These are phyloP conservation scores for Stentor coeruleus DNA, from an alignment of 73 alveolate species.

Conservation along the genomic window DNA sequence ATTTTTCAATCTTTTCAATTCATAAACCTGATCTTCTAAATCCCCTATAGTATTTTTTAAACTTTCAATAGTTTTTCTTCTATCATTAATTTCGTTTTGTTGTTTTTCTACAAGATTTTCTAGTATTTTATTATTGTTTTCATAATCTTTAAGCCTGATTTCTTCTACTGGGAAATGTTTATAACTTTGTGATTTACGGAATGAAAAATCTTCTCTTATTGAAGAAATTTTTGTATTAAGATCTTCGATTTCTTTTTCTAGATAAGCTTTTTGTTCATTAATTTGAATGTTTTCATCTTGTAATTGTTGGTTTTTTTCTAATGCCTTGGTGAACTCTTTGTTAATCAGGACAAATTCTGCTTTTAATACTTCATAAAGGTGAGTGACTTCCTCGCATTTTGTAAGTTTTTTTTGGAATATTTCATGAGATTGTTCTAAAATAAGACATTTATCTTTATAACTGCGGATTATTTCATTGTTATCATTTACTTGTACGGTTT, in stretches of 20 bases:
- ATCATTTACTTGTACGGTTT: too few relatives aligned
- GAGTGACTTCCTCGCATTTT: background rate
- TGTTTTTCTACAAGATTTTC: background rate
- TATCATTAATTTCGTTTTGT: background rate
- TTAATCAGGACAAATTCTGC: background rate
- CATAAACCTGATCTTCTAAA: background rate
- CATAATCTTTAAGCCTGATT: background rate
- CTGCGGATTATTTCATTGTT: background rate
- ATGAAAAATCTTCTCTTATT: background rate
- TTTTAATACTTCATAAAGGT: background rate
- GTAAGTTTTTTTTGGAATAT: background rate
- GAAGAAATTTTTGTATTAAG: background rate
- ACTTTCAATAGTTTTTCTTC: background rate
- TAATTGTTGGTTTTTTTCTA: background rate
- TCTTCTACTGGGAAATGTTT: too few relatives aligned
- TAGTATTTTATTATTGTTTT: too few relatives aligned
- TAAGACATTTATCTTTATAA: background rate
- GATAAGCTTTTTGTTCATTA: too few relatives aligned
- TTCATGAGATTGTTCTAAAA: background rate
- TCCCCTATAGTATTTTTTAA: too few relatives aligned
- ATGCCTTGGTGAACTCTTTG: background rate
- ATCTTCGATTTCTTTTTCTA: background rate
- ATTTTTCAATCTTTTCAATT: background rate
- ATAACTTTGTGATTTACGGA: too few relatives aligned
- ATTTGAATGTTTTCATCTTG: background rate